Percentiles rank a stretch among this genome's conserved stretches.
These are phyloP conservation scores for Penicillium griseofulvum DNA, from an alignment of 2,329 filamentous ascomycete genomes.

Conservation along the genomic window DNA sequence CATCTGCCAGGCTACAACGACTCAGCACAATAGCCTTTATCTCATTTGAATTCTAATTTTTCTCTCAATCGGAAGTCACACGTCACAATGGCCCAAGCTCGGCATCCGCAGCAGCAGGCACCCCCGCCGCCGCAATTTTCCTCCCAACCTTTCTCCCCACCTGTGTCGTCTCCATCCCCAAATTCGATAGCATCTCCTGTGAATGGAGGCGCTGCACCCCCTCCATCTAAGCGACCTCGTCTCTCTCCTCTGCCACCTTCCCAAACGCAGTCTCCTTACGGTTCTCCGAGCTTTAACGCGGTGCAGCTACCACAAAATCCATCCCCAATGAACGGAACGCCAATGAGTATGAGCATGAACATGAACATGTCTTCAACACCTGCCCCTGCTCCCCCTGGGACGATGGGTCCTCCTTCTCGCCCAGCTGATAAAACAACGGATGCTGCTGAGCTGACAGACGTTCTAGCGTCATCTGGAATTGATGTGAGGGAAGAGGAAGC, in stretches of 20 bases:
- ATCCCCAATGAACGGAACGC: conserved; percentile 35
- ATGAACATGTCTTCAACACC: conserved; percentile 48
- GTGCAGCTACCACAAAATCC: conserved; percentile 46
- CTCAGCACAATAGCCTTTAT: conserved; percentile 22
- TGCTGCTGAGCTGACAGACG: conserved; percentile 73
- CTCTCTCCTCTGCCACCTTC: conserved; percentile 68
- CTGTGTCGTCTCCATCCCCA: conserved; percentile 62
- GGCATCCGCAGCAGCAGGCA: conserved; percentile 32
- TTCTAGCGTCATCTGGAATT: conserved; percentile 79
- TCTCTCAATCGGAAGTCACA: conserved; percentile 26
- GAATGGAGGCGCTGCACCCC: conserved; percentile 54
- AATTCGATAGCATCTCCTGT: conserved; percentile 51
- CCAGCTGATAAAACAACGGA: conserved; percentile 55
- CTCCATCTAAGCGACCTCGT: conserved; percentile 70
- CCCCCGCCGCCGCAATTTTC: conserved; percentile 46
- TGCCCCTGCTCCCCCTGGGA: conserved; percentile 41
- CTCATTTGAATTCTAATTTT: conserved; percentile 12
- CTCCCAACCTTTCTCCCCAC: conserved; percentile 61
- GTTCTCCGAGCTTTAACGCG: conserved; percentile 57
- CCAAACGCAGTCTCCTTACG: conserved; percentile 56
- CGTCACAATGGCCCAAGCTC: conserved; percentile 59
- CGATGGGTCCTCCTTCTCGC: conserved; percentile 63
- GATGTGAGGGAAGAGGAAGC: conserved; percentile 85
- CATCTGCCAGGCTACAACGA: conserved; percentile 21
- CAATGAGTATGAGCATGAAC: conserved; percentile 57